These are phyloP conservation scores for Daldinia loculata DNA, from an alignment of 495 filamentous ascomycete species.

Conservation along the genomic window DNA sequence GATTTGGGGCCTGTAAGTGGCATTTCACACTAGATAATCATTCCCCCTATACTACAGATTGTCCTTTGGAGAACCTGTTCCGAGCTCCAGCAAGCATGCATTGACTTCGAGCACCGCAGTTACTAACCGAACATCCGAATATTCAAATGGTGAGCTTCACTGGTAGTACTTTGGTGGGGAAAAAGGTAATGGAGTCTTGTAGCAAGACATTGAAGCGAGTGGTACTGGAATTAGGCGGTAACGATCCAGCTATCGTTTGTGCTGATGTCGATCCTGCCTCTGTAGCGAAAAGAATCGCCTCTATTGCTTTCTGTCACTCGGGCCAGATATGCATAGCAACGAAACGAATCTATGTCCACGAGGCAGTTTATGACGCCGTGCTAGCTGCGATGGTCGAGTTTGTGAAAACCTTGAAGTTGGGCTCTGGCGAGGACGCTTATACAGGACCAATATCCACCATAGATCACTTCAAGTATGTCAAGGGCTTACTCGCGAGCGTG, in stretches of 20 bases:
- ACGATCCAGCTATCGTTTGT: background rate
- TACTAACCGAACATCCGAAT: background rate
- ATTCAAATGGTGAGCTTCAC: background rate
- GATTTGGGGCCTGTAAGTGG: background rate
- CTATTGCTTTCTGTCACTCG: background rate
- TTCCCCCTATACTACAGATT: too few species aligned
- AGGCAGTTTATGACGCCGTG: background rate
- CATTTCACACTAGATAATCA: too few species aligned
- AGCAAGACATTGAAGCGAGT: background rate
- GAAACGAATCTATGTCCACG: background rate
- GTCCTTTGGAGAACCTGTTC: background rate
- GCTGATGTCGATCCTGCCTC: background rate
- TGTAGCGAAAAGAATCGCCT: background rate
- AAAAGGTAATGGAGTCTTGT: background rate
- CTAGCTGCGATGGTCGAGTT: background rate
- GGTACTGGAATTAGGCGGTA: background rate
- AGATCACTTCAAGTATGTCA: background rate
- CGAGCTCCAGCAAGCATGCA: background rate
- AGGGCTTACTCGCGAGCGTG: background rate
- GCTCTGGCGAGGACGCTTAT: background rate
- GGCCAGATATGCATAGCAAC: background rate
- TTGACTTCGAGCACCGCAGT: background rate
- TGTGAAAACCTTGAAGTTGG: background rate
- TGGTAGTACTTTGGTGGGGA: background rate
- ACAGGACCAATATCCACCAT: background rate